Conservation (phyloP, 768 basidiomycete genomes). For the Amanita muscaria region DNA sequence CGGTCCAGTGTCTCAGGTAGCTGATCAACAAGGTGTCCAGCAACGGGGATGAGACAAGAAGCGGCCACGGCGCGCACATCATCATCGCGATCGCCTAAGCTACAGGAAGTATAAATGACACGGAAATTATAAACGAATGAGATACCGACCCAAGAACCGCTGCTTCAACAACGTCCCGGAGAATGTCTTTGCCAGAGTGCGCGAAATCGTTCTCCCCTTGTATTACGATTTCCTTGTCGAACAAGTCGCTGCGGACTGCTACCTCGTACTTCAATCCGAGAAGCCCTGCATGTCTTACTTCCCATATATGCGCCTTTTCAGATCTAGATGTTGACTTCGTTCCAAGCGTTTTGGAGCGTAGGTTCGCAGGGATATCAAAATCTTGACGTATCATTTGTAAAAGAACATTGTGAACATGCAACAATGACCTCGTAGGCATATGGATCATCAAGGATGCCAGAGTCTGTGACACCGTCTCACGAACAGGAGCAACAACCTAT, state of each 20-base stretch:
- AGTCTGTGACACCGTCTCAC: conserved; percentile 93
- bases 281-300: conserved; percentile 95
- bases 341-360: not conserved
- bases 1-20: conserved; percentile 63
- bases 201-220: conserved; percentile 28
- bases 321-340: conserved; percentile 17
- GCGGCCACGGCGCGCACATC: conserved; percentile 96
- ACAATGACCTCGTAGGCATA: conserved; percentile 75
- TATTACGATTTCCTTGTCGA: conserved; percentile 36
- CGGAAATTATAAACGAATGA: not conserved
- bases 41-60: conserved; percentile 84
- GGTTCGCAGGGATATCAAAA: conserved; percentile 38
- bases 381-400: conserved; percentile 93
- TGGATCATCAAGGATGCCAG: conserved; percentile 82
- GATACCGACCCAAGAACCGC: conserved; percentile 83
- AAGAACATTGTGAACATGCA: conserved; percentile 75
- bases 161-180: conserved; percentile 81
- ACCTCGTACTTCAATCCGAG: conserved; percentile 98
- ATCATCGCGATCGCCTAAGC: conserved; percentile 85
- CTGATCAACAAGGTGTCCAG: conserved; percentile 66
- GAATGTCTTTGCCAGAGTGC: conserved; percentile 44
- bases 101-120: conserved; percentile 20
- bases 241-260: conserved; percentile 82
- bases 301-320: conserved; percentile 74
- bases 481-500: conserved; percentile 87